Evolutionary conservation across 805 yeast species (phyloP).

Genomic region (Debaryomyces hansenii): DNA sequence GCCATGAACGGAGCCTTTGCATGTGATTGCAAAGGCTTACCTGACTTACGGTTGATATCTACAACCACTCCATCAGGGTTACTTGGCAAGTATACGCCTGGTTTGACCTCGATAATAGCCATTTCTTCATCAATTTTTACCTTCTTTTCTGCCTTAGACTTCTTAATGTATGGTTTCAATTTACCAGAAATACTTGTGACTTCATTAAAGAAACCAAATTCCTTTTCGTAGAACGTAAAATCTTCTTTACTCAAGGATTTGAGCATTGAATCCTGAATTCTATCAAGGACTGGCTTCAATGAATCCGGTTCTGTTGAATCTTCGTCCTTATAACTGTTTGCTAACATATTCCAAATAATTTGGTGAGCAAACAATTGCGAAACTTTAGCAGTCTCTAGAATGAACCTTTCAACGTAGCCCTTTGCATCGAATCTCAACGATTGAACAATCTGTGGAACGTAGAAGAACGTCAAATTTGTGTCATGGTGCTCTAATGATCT

Average conservation of each 20-base stretch:
- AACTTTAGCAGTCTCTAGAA: constrained; percentile 87
- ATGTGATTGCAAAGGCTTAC: constrained; percentile 93
- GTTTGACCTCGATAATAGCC: constrained; percentile 42
- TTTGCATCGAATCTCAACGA: constrained; percentile 75
- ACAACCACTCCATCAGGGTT: constrained; percentile 95
- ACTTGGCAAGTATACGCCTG: constrained; percentile 88
- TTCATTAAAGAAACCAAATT: constrained; percentile 84
- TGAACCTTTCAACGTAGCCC: constrained; percentile 87
- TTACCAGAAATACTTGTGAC: constrained; percentile 95
- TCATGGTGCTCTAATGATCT: constrained; percentile 86
- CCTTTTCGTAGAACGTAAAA: constrained; percentile 68
- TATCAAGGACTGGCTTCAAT: constrained; percentile 80
- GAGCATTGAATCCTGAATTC: constrained; percentile 65
- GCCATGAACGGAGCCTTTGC: constrained; percentile 99
- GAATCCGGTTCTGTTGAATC: constrained; percentile 78
- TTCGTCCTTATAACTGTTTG: constrained; percentile 89
- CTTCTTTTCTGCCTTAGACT: constrained; percentile 94
- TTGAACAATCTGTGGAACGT: constrained; percentile 98
- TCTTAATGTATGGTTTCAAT: constrained; percentile 90
- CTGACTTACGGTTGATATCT: constrained; percentile 89
- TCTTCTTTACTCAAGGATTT: constrained; percentile 61
- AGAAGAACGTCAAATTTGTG: constrained; percentile 85
- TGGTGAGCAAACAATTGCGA: constrained; percentile 95
- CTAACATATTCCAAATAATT: constrained; percentile 96
- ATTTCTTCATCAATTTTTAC: constrained; percentile 95